phyloP scores from a whole-genome alignment of 2,329 filamentous ascomycete genomes.

The Aspergillus sp. region DNA sequence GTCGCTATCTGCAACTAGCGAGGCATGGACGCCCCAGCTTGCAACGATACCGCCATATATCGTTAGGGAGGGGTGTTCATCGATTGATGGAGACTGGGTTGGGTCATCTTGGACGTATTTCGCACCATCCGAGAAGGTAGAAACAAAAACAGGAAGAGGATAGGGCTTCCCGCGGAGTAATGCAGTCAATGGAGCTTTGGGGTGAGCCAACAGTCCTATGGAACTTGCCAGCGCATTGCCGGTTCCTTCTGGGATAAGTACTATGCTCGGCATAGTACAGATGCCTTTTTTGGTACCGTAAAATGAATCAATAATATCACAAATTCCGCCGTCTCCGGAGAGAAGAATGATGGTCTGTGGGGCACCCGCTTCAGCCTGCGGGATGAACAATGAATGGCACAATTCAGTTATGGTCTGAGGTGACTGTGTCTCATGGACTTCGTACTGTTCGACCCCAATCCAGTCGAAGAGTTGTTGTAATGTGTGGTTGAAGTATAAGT shows the following conservation, averaged over 20 bases:
- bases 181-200: conserved; percentile 52
- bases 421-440: conserved; percentile 63
- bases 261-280: conserved; percentile 55
- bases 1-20: conserved; percentile 87
- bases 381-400: conserved; percentile 51
- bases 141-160: conserved; percentile 63
- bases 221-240: conserved; percentile 49
- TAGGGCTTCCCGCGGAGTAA: conserved; percentile 58
- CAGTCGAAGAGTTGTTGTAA: conserved; percentile 57
- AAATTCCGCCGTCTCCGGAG: conserved; percentile 82
- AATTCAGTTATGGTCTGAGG: conserved; percentile 65
- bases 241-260: conserved; percentile 54
- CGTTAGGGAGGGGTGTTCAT: conserved; percentile 29
- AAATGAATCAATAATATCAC: conserved; percentile 76
- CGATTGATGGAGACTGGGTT: conserved; percentile 36
- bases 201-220: conserved; percentile 29
- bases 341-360: conserved; percentile 70
- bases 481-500: conserved; percentile 55
- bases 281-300: conserved; percentile 18
- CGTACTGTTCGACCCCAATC: conserved; percentile 50
- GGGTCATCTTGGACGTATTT: conserved; percentile 45
- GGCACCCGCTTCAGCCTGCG: conserved; percentile 48
- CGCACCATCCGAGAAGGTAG: conserved; percentile 60
- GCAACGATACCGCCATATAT: conserved; percentile 77
- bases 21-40: conserved; percentile 87